phyloP scores from a whole-genome alignment of 1,284 basidiomycete genomes.

The Macrocystidia cucumis region DNA sequence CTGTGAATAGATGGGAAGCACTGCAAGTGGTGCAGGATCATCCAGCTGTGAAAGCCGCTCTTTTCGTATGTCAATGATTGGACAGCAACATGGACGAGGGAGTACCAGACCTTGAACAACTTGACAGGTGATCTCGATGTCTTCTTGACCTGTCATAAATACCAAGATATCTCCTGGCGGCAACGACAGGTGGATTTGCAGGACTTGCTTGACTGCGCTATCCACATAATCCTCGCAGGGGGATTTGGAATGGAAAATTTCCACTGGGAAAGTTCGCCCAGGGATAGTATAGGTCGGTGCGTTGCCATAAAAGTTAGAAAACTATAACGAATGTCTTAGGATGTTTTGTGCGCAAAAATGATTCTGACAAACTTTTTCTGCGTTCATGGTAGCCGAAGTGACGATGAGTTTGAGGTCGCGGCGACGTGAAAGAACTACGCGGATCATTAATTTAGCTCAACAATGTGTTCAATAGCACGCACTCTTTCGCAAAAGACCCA shows the following conservation, averaged over 20 bases:
- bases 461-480: slow-evolving; percentile 18
- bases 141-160: slow-evolving; percentile 99
- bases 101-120: slow-evolving; percentile 71
- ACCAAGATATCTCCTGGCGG: slow-evolving; percentile 96
- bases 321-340: slow-evolving; percentile 36
- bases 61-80: slow-evolving; percentile 22
- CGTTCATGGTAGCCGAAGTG: slow-evolving; percentile 98
- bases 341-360: not conserved
- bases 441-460: slow-evolving; percentile 7
- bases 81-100: not conserved
- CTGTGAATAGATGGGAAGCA: slow-evolving; percentile 97
- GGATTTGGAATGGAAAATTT: slow-evolving; percentile 92
- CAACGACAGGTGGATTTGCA: slow-evolving; percentile 92
- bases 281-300: slow-evolving; percentile 97
- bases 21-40: slow-evolving; percentile 79
- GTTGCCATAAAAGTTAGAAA: slow-evolving; percentile 91
- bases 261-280: slow-evolving; percentile 97
- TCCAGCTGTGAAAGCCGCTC: slow-evolving; percentile 90
- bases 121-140: slow-evolving; percentile 93
- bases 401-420: slow-evolving; percentile 95
- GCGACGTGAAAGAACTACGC: slow-evolving; percentile 78
- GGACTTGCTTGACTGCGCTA: slow-evolving; percentile 93
- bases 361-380: slow-evolving; percentile 68
- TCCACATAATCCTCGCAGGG: slow-evolving; percentile 99
- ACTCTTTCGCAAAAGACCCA: slow-evolving; percentile 95